Percentiles rank a stretch among this genome's conserved stretches.
These are phyloP conservation scores for Aureobasidium mangrovei DNA, from an alignment of 2,329 filamentous ascomycete genomes.

Conservation along the genomic window DNA sequence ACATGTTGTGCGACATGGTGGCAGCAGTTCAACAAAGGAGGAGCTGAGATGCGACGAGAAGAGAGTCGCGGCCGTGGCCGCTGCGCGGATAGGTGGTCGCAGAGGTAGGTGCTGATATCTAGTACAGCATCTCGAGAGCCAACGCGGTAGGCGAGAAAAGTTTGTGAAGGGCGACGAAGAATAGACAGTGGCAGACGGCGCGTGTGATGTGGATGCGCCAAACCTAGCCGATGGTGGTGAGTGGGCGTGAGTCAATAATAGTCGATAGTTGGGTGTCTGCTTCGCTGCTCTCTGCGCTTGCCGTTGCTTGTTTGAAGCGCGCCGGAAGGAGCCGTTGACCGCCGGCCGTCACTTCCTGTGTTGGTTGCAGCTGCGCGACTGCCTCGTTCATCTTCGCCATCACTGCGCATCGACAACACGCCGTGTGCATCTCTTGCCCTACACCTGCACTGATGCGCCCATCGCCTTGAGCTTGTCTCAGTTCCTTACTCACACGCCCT, in stretches of 20 bases:
- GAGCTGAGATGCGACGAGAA: background rate
- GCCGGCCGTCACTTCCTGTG: slow-evolving; percentile 1
- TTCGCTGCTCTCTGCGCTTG: background rate
- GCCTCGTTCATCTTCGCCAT: background rate
- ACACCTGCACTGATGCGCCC: too few species aligned
- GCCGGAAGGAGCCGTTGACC: background rate
- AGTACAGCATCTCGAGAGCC: slow-evolving; percentile 4
- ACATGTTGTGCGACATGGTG: slow-evolving; percentile 17
- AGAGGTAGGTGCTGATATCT: background rate
- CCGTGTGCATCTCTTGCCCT: too few species aligned
- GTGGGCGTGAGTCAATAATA: too few species aligned
- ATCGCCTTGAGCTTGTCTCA: too few species aligned
- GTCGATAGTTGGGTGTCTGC: too few species aligned
- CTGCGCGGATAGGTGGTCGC: slow-evolving; percentile 4
- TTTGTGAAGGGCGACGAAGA: too few species aligned
- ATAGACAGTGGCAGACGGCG: too few species aligned
- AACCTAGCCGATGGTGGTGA: too few species aligned
- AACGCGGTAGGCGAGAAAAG: too few species aligned
- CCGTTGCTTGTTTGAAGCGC: background rate
- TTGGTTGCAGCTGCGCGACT: background rate
- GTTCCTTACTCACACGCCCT: too few species aligned
- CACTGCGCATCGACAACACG: background rate
- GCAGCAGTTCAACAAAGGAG: background rate
- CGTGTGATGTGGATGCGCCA: too few species aligned
- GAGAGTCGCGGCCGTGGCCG: slow-evolving; percentile 4